These are phyloP conservation scores for Coemansia sp. DNA, from an alignment of 192 early-diverging fungal species.

Conservation along the genomic window DNA sequence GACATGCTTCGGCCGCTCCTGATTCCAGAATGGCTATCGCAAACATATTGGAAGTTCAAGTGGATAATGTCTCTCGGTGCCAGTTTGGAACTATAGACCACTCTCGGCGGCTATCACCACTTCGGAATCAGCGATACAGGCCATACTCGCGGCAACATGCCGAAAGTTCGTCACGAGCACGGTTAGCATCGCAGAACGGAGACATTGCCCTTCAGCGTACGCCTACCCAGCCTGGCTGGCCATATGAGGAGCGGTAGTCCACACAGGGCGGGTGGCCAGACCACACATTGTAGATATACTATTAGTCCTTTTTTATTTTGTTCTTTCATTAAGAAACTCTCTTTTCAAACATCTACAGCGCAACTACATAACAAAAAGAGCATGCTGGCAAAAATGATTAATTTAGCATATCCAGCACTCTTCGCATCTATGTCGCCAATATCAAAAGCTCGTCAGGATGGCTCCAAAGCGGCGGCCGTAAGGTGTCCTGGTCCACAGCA, in stretches of 20 bases:
- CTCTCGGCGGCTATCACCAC: not conserved
- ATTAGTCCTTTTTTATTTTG: not conserved
- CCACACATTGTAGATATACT: not conserved
- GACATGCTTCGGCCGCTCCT: not conserved
- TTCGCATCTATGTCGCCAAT: not conserved
- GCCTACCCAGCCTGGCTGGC: not conserved
- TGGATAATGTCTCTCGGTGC: not conserved
- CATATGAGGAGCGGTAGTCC: not conserved
- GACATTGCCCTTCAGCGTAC: not conserved
- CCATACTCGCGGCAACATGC: not conserved
- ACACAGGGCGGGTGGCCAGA: not conserved
- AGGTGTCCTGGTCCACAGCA: not conserved
- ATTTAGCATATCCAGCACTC: not conserved
- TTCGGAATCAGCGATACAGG: not conserved
- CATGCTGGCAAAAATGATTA: not conserved
- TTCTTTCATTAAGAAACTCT: not conserved
- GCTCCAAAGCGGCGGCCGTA: not conserved
- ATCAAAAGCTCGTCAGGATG: not conserved
- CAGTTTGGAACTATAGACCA: not conserved
- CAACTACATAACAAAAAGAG: not conserved
- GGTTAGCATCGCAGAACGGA: not conserved
- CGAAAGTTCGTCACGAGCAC: not conserved
- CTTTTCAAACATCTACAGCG: too few relatives aligned
- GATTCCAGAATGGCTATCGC: not conserved
- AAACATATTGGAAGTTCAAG: not conserved